Base-by-base conservation (phyloP, 345 rosid species). In the Bruguiera gymnorhiza region DNA sequence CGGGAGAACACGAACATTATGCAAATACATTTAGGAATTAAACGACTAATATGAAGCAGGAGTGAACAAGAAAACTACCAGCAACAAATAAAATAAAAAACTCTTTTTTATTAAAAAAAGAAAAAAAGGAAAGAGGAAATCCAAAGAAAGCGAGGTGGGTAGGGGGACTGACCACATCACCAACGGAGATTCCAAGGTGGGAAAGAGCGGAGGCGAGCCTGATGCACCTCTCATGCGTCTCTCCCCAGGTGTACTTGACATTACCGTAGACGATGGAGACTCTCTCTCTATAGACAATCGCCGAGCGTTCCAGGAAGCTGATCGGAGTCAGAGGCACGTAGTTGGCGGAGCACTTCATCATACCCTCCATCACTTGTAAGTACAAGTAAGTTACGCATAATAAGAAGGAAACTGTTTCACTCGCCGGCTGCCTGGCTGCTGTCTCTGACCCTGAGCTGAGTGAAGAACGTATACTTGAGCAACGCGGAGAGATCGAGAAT, bases 141-240 rank as follows among this genome's bases (percentile, higher is more conserved):
- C 19, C 21, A n/a, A 16, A 39, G 50, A 34, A 19, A 6, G 18
- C 15, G 5, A 43, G 1, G 50, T 11, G 16, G 50, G 18, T 2
- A 55, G 58, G 18, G 8, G 6, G 54, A 61, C 70, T 70, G 70
- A 84, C 92, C 78, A 84, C 89, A 54, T 85, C 89, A 23, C 84
- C 79, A 32, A 63, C 79, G 53, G 77, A 74, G 69, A 85, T 69
- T 34, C 88, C 88, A 23, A 82, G 80, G 39, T 60, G 71, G 67
- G 76, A 50, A 63, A 87, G 85, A 43, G 85, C 85, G 65, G 92
- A 85, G 51, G 92, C 92, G 56, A 87, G 89, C 70, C 68, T 83
- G 75, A 84, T 16, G 75, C 92, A 87, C 73, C 92, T 71, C 60
- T 75, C 73, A 62, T 31, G 83, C 4, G 89, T 83, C 67, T 85